phyloP scores from a whole-genome alignment of 2,329 filamentous ascomycete genomes.

The Calonectria crousiana region DNA sequence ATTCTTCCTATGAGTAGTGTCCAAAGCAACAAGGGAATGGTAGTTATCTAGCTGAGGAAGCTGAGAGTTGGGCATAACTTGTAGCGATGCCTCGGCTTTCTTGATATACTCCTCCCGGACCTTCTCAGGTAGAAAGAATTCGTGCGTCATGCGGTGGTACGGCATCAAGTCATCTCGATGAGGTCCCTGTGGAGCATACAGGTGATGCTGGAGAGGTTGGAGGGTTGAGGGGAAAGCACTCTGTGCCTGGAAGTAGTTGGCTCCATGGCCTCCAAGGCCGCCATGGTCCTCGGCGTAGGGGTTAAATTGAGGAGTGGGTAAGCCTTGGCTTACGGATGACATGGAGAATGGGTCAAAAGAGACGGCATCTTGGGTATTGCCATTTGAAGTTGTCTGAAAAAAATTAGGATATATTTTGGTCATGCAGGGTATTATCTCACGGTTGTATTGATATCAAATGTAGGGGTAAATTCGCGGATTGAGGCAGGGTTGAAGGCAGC shows the following conservation, averaged over 20 bases:
- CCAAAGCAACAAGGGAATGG: slow-evolving; percentile 90
- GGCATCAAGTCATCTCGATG: slow-evolving; percentile 83
- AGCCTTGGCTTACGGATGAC: slow-evolving; percentile 64
- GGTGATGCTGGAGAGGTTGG: slow-evolving; percentile 87
- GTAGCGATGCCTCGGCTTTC: slow-evolving; percentile 86
- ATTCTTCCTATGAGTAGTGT: slow-evolving; percentile 84
- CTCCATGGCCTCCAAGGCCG: slow-evolving; percentile 66
- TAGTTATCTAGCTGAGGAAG: slow-evolving; percentile 88
- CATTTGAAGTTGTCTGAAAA: slow-evolving; percentile 58
- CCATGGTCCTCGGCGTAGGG: slow-evolving; percentile 83
- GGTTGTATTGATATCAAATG: slow-evolving; percentile 64
- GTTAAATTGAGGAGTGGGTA: slow-evolving; percentile 69
- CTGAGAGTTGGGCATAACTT: slow-evolving; percentile 83
- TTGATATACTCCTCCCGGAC: slow-evolving; percentile 89
- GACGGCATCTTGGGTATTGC: slow-evolving; percentile 59
- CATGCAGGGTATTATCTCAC: slow-evolving; percentile 50
- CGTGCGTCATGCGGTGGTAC: slow-evolving; percentile 88
- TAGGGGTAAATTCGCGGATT: slow-evolving; percentile 71
- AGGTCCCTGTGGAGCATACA: slow-evolving; percentile 90
- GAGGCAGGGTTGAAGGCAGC: slow-evolving; percentile 67
- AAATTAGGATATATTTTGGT: neutral
- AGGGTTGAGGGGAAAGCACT: slow-evolving; percentile 63
- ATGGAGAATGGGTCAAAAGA: slow-evolving; percentile 75
- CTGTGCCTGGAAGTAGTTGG: slow-evolving; percentile 76
- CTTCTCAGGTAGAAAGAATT: slow-evolving; percentile 92